Conservation (phyloP, 345 rosid species). For the Linum usitatissimum region DNA sequence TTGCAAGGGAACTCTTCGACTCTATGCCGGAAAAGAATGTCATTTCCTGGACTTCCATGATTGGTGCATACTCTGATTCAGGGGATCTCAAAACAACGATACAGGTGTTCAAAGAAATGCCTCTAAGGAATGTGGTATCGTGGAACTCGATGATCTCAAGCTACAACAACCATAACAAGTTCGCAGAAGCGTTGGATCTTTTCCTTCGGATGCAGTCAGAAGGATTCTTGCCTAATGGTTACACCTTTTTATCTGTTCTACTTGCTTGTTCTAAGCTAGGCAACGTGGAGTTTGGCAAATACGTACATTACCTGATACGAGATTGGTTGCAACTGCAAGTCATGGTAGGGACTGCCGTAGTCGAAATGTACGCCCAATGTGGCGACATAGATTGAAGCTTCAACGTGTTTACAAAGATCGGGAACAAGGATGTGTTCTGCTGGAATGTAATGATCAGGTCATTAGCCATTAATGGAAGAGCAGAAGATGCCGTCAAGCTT, state of each 20-base stretch:
- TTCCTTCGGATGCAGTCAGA: slow-evolving; percentile 20
- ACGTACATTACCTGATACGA: slow-evolving; percentile 11
- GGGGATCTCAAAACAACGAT: slow-evolving; percentile 15
- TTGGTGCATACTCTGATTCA: slow-evolving; percentile 21
- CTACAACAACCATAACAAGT: slow-evolving; percentile 13
- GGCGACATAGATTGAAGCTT: slow-evolving; percentile 21
- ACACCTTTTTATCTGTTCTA: slow-evolving; percentile 24
- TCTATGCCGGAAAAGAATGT: slow-evolving; percentile 24
- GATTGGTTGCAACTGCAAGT: slow-evolving; percentile 4
- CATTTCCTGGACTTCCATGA: slow-evolving; percentile 38
- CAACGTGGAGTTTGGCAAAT: slow-evolving; percentile 22
- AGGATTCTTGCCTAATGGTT: slow-evolving; percentile 21
- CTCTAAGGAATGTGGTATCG: slow-evolving; percentile 25
- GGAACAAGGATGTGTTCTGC: slow-evolving; percentile 20
- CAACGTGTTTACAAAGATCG: slow-evolving; percentile 17
- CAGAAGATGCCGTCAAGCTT: slow-evolving; percentile 19
- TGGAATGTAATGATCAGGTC: slow-evolving; percentile 27
- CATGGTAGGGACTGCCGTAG: slow-evolving; percentile 19
- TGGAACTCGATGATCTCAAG: slow-evolving; percentile 31
- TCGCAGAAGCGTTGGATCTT: slow-evolving; percentile 21
- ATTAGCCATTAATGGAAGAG: slow-evolving; percentile 26
- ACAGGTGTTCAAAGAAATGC: slow-evolving; percentile 18
- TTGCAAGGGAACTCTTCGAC: slow-evolving; percentile 26
- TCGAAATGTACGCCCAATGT: slow-evolving; percentile 28
- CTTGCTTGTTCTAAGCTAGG: slow-evolving; percentile 36